phyloP scores from a whole-genome alignment of 805 yeast species.

The Candida silvicultrix region DNA sequence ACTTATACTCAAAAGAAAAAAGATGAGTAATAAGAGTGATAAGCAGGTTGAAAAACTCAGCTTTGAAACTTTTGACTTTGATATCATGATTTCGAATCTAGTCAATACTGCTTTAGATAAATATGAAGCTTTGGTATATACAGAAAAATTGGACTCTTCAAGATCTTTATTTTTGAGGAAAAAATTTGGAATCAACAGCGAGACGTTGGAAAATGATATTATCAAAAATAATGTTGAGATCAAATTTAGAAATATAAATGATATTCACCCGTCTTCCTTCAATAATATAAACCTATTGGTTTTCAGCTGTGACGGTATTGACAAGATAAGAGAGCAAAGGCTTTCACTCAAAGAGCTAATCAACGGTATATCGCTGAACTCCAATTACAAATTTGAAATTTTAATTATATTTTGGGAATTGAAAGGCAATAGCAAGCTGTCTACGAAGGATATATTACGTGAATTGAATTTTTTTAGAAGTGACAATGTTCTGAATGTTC shows the following conservation, averaged over 20 bases:
- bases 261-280: conserved; percentile 20
- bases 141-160: conserved; percentile 22
- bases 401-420: conserved; percentile 34
- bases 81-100: conserved; percentile 12
- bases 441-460: conserved; percentile 23
- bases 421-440: conserved; percentile 21
- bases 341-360: conserved; percentile 24
- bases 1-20: conserved; percentile 16
- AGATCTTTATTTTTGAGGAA: conserved; percentile 26
- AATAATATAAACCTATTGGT: conserved; percentile 27
- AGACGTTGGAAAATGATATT: background rate
- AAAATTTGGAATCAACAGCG: conserved; percentile 23
- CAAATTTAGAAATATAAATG: conserved; percentile 18
- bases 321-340: conserved; percentile 26
- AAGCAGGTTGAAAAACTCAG: conserved; percentile 1
- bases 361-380: conserved; percentile 27
- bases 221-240: conserved; percentile 6
- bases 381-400: conserved; percentile 27
- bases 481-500: conserved; percentile 23
- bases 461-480: conserved; percentile 20
- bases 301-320: conserved; percentile 31
- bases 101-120: conserved; percentile 11
- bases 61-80: conserved; percentile 15
- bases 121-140: conserved; percentile 18
- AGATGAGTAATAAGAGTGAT: conserved; percentile 4